These are phyloP conservation scores for Pittosporum tobira DNA, from an alignment of 129 eudicot species.

Conservation along the genomic window DNA sequence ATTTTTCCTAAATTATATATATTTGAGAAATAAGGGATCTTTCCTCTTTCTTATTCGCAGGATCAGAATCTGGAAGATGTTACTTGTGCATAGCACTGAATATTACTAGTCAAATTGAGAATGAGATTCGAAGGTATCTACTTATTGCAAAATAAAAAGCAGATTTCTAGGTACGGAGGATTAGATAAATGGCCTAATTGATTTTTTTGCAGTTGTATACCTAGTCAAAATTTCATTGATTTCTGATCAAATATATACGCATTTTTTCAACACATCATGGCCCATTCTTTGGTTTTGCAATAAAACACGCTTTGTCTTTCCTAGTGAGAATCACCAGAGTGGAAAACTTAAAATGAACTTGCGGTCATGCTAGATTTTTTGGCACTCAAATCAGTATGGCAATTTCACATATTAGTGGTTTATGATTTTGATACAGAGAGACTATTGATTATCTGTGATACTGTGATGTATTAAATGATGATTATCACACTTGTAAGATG, in stretches of 20 bases:
- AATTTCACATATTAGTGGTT: not conserved
- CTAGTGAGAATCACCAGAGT: not conserved
- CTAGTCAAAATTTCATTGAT: too few species aligned
- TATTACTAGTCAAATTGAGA: not conserved
- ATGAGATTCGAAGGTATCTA: not conserved
- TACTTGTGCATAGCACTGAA: not conserved
- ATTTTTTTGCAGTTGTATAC: too few species aligned
- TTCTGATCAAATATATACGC: too few species aligned
- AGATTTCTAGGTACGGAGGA: not conserved
- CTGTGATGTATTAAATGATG: not conserved
- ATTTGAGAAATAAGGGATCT: too few species aligned
- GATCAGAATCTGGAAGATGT: not conserved
- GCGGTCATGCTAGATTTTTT: too few species aligned
- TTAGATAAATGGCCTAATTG: too few species aligned
- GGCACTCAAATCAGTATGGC: too few species aligned
- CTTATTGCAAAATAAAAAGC: not conserved
- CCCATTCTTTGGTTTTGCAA: too few species aligned
- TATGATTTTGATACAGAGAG: not conserved
- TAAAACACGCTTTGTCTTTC: too few species aligned
- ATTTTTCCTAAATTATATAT: too few species aligned
- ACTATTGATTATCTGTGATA: not conserved
- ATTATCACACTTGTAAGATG: too few species aligned
- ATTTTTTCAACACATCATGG: too few species aligned
- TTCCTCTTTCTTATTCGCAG: not conserved
- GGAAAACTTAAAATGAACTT: not conserved